Evolutionary conservation across 805 yeast genomes (phyloP), one percentile per base, ranked within the genome.

Genomic region (Pichia kluyveri): DNA sequence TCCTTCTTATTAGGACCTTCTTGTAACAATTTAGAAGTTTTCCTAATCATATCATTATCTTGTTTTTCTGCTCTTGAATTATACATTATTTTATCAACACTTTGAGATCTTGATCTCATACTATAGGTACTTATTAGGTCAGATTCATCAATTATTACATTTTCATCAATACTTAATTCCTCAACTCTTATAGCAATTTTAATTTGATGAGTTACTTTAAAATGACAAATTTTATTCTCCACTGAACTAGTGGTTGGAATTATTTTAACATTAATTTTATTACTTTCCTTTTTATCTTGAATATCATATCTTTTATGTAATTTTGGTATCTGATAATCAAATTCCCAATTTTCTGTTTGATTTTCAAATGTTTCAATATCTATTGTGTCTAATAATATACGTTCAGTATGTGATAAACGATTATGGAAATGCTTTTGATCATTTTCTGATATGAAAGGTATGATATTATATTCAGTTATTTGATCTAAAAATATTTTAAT

Each of bases 401-500:
- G 54, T 39, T 59, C 60, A 12, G 48, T 47, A 27, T 51, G 43
- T 7, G 45, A 41, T 18, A 55, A 38, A 28, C 44, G 23, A 8
- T 46, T 7, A 38, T 51, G 42, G 40, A 46, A 46, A 14, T 37
- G 31, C 2, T 26, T 11, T 19, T 14, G 39, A 30, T 45, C 44
- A 7, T 23, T 15, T 26, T 40, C 40, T 3, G 39, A 23, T 6
- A 49, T 26, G 5, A 12, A n/a, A 30, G 42, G 31, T 15, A 15
- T 40, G 12, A 40, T 38, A 14, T 51, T 41, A 42, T 59, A 57
- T 9, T 47, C 46, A 12, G 63, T 50, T 8, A 49, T 47, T 53
- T 65, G 69, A 15, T 50, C 42, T 9, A 65, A 50, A 5, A 40
- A 43, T 15, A 62, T 49, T 30, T 49, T 60, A 11, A 65, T 40